These are phyloP conservation scores for Plasmodium chabaudi DNA, from an alignment of 169 alveolate genomes.

Conservation along the genomic window DNA sequence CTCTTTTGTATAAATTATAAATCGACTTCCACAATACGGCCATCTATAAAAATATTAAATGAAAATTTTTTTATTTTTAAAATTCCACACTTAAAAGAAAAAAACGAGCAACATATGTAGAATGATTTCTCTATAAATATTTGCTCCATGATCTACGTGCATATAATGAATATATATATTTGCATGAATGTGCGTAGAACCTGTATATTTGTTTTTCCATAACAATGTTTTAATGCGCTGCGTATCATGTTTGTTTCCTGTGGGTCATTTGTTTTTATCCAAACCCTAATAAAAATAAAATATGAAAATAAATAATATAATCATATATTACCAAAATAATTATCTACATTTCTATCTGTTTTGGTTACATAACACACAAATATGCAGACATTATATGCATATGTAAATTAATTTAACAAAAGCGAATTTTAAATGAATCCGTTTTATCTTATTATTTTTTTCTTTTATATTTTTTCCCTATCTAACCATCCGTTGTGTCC, in stretches of 20 bases:
- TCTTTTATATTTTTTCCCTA: neutral
- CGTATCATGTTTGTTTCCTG: constrained; percentile 51
- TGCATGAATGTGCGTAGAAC: neutral
- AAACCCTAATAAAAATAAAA: constrained; percentile 39
- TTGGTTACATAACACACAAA: no score
- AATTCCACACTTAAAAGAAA: neutral
- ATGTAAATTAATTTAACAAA: no score
- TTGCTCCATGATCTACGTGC: no score
- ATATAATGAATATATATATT: neutral
- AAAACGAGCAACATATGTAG: constrained; percentile 2
- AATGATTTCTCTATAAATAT: neutral
- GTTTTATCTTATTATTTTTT: no score
- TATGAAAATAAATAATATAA: neutral
- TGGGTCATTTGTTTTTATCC: constrained; percentile 75
- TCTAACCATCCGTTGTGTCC: constrained; percentile 85
- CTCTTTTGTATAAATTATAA: constrained; percentile 46
- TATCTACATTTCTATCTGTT: no score
- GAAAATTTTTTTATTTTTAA: constrained; percentile 15
- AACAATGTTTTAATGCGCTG: constrained; percentile 43
- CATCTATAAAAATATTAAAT: constrained; percentile 44
- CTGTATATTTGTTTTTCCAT: constrained; percentile 67
- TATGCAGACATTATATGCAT: no score
- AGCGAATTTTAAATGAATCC: no score
- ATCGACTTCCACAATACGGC: constrained; percentile 73
- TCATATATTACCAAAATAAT: constrained; percentile 1